Conservation (phyloP, 2,329 filamentous ascomycete genomes). For the Bimuria novae-zelandiae region DNA sequence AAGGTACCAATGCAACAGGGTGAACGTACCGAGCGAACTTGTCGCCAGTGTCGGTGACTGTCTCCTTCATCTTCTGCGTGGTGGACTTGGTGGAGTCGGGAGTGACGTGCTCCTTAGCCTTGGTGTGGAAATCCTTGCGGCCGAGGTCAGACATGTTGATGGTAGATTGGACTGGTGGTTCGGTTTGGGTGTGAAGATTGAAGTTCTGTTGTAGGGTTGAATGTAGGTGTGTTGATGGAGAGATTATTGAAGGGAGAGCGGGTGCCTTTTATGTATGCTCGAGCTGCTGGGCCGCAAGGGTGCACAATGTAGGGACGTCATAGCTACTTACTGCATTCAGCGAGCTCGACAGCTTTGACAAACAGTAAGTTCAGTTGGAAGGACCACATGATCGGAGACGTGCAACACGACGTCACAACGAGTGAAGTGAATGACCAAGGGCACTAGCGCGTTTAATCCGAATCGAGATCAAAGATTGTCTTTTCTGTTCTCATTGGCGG, state of each 20-base stretch:
- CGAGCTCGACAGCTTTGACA: background rate
- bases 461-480: background rate
- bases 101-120: conserved; percentile 61
- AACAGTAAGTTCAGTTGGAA: background rate
- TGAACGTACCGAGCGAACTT: conserved; percentile 55
- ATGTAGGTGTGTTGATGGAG: background rate
- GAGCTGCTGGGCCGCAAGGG: background rate
- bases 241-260: background rate
- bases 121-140: conserved; percentile 64
- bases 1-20: background rate
- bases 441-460: background rate
- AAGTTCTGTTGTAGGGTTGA: conserved; percentile 1
- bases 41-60: conserved; percentile 60
- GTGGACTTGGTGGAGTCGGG: conserved; percentile 67
- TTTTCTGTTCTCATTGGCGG: background rate
- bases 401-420: background rate
- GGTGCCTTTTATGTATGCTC: background rate
- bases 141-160: conserved; percentile 63
- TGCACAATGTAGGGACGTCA: background rate
- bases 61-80: conserved; percentile 62
- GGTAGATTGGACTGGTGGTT: conserved; percentile 29
- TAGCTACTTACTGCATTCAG: background rate
- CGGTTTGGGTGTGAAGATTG: conserved; percentile 22
- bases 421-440: background rate
- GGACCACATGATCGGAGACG: background rate